phyloP scores from a whole-genome alignment of 2,329 filamentous ascomycete genomes.

The Leptodontidium sp. region DNA sequence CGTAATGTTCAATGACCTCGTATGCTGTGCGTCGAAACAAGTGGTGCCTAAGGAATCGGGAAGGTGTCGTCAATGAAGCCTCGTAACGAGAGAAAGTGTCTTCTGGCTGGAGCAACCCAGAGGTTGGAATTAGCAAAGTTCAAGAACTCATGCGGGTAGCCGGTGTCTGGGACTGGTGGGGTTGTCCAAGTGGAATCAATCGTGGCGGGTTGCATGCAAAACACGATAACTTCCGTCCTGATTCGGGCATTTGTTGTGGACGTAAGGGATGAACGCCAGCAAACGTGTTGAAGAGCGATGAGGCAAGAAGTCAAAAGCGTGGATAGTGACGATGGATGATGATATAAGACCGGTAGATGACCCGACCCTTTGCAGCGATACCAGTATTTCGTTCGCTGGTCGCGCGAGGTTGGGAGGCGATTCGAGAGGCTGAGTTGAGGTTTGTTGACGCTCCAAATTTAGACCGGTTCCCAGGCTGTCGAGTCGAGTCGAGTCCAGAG shows the following conservation, averaged over 20 bases:
- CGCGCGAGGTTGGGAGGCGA: slow-evolving; percentile 19
- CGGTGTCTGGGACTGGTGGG: slow-evolving; percentile 36
- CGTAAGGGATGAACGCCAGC: not conserved
- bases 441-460: slow-evolving; percentile 31
- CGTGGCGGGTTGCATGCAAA: slow-evolving; percentile 34
- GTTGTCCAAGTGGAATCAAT: slow-evolving; percentile 29
- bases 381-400: slow-evolving; percentile 5
- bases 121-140: slow-evolving; percentile 40
- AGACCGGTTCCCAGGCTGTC: slow-evolving; percentile 8
- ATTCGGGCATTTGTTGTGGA: slow-evolving; percentile 30
- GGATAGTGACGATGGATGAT: slow-evolving; percentile 14
- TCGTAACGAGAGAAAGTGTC: slow-evolving; percentile 41
- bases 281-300: not conserved
- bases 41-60: slow-evolving; percentile 24
- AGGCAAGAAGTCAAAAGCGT: not conserved
- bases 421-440: slow-evolving; percentile 27
- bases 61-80: slow-evolving; percentile 28
- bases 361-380: slow-evolving; percentile 1
- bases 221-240: slow-evolving; percentile 34
- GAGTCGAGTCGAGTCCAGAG: slow-evolving; percentile 3
- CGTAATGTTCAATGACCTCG: slow-evolving; percentile 12
- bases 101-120: slow-evolving; percentile 36
- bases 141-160: slow-evolving; percentile 39
- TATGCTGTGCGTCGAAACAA: slow-evolving; percentile 27
- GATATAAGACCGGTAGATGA: not conserved